Evolutionary conservation across 805 yeast species (phyloP), one percentile per base, ranked within the genome.

Genomic region (Saccharomycopsis fermentans): DNA sequence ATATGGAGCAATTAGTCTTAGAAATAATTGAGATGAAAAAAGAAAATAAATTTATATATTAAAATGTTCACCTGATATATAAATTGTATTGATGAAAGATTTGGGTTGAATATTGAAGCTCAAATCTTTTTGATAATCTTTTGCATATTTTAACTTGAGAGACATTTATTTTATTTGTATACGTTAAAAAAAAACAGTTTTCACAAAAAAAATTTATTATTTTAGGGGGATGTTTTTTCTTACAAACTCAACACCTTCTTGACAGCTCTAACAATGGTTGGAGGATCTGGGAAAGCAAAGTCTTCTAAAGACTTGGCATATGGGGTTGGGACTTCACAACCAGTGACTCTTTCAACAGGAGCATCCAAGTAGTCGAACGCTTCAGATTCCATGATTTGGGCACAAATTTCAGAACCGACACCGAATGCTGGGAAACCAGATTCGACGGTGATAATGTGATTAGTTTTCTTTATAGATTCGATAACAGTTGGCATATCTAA

Each of bases 301-400:
- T 87, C 95, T 83, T 94, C 99, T 72, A 94, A 82, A 77, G 86
- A 91, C 74, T 84, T 82, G 67, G 97, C 96, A 72, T 94, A 94
- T 65, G 99, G 99, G 66, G 99, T 94, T 74, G 99, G 99, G 35
- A 91, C 97, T 78, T 94, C 99, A 71, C 98, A 96, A 74, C 99
- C 99, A 61, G 99, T 94, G 69, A 91, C 92, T 81, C 99, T 90
- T 78, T 86, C 96, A 65, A 94, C 89, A 67, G 99, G 99, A 62
- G 98, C 96, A 76, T 94, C 99, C 71, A 94, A 82, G 82, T 90
- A 89, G 76, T 94, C 99, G 66, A 94, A 94, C 57, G 96, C 98
- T 76, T 91, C 97, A 60, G 95, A 83, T 78, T 94, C 99, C 97
- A 94, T 90, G 71, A 94, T 80, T 77, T 90, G 96, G 63, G 98